phyloP scores from a whole-genome alignment of 208 protist genomes.

The Leishmania guyanensis region DNA sequence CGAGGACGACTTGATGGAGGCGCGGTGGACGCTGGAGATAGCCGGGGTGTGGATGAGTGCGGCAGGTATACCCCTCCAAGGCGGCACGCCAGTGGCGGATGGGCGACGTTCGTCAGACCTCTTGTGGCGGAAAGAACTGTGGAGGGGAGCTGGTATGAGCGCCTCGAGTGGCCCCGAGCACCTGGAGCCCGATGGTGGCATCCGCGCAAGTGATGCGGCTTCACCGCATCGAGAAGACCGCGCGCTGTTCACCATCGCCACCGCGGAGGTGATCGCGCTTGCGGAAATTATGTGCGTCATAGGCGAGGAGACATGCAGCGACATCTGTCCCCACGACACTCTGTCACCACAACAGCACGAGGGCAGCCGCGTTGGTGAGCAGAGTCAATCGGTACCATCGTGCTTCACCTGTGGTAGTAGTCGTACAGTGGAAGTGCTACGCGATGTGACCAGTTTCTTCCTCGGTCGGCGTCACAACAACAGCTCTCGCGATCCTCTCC shows the following conservation, averaged over 20 bases:
- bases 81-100: background rate
- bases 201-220: background rate
- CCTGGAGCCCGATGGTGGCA: background rate
- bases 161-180: background rate
- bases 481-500: background rate
- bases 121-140: background rate
- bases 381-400: background rate
- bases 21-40: conserved; percentile 18
- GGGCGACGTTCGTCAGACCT: background rate
- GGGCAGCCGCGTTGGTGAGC: background rate
- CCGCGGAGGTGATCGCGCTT: conserved; percentile 3
- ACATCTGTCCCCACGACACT: background rate
- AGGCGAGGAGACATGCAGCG: background rate
- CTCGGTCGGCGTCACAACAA: background rate
- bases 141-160: background rate
- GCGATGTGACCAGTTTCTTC: background rate
- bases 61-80: background rate
- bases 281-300: background rate
- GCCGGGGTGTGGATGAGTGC: conserved; percentile 5
- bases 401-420: background rate
- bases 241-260: conserved; percentile 1
- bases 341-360: background rate
- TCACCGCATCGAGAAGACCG: background rate
- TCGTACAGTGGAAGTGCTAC: background rate
- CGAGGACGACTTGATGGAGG: conserved; percentile 12